Evolutionary conservation across 2,329 filamentous ascomycete species (phyloP), one percentile per base, ranked within the genome.

Genomic region (Aspergillus felis): DNA sequence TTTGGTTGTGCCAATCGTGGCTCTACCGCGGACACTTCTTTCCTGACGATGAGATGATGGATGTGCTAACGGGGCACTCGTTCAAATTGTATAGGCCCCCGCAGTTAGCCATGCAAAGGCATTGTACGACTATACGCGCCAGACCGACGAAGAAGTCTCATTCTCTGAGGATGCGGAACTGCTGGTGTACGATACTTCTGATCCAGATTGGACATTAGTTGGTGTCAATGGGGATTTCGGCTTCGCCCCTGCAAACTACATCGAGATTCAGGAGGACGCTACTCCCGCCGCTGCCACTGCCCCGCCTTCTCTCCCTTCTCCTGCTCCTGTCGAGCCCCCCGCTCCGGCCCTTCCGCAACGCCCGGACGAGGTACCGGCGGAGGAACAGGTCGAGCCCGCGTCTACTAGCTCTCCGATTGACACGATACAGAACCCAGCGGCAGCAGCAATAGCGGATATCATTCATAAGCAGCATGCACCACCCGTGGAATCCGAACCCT

Each of bases 101-200:
- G 84, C 89, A 25, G 75, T 84, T 60, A 80, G 85, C 60, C 82
- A 87, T 64, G 94, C 93, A 51, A 92, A 89, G 74, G 91, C 94
- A n/a, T 84, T 97, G n/a, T 99, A 93, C 79, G 94, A 99, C 74
- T 99, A 99, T 74, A 90, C 90, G 52, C 86, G 93, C 67, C 94
- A 99, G 78, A 99, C 94, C 25, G 94, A 99, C 71, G 94, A 99
- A 76, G 94, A 99, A 76, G 82, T 99, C 9, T 97, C 93, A 25
- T 97, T 99, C 72, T 84, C 90, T 51, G 94, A 99, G 78, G 92
- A 96, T 71, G 87, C 89, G 44, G 77, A 85, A 48, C 82, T 99
- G 51, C 81, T 89, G 59, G 90, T 99, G 50, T 97, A 90, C 76
- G 94, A 99, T 74, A 87, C 83, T 9, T 89, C 91, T 4, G 94